Conservation (phyloP, 768 basidiomycete genomes). For the Calocybe cyanea region DNA sequence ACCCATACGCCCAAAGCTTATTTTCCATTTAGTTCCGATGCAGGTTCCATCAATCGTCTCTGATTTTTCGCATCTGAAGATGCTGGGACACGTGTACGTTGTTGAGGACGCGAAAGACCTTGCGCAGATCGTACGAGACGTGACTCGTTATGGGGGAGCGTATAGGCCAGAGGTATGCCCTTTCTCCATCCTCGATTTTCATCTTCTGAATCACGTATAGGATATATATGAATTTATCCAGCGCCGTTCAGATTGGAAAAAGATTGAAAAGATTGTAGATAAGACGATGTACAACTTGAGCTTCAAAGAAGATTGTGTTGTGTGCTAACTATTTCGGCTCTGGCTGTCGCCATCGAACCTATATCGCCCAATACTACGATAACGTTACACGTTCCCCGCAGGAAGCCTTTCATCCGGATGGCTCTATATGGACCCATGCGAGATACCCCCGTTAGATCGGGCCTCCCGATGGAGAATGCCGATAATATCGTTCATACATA, state of each 20-base stretch:
- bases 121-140: too few species aligned
- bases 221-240: conserved; percentile 97
- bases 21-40: background rate
- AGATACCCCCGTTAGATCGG: too few species aligned
- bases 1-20: too few species aligned
- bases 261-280: conserved; percentile 94
- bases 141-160: too few species aligned
- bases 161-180: too few species aligned
- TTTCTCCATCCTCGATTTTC: background rate
- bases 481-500: too few species aligned
- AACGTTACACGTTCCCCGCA: too few species aligned
- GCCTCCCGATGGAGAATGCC: too few species aligned
- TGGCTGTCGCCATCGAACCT: too few species aligned
- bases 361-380: too few species aligned
- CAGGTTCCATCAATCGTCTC: conserved; percentile 76
- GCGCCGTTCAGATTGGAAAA: conserved; percentile 95
- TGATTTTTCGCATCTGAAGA: conserved; percentile 93
- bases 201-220: conserved; percentile 24
- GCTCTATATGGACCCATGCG: too few species aligned
- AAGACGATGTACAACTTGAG: conserved; percentile 93
- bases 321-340: conserved; percentile 29
- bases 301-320: conserved; percentile 87
- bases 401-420: too few species aligned
- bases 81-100: conserved; percentile 95
- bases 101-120: conserved; percentile 92